Evolutionary conservation across 75 land plant species (phyloP), one percentile per base, ranked within the genome.

Genomic region (Sequoia sempervirens): DNA sequence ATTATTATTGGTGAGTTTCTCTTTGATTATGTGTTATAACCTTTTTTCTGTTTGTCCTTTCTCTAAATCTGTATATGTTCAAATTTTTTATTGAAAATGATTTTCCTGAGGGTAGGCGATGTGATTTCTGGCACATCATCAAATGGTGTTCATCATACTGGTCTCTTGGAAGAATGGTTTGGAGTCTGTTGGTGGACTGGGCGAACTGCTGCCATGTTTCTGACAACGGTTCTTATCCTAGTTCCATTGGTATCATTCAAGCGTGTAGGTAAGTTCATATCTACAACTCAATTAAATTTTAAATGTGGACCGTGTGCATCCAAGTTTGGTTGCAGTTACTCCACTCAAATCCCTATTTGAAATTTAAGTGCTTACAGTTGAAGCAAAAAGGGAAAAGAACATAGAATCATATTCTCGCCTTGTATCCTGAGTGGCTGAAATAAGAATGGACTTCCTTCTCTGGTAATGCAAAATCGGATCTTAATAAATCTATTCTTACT

Each of bases 131-230:
- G 98, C 75, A 91, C 94, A 69, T 83, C 91, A 41, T 89, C 92
- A 32, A 85, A 85, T 81, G 92, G 91, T 28, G 82, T 84, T 54
- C 94, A 95, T 83, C 95, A 97, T 87, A 86, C 90, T 37, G 98
- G 98, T 83, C 89, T 96, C 20, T 80, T 97, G 76, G 99, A 94
- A 83, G 94, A 95, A 37, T 96, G 98, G 98, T 92, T 91, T 88
- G 98, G 98, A 47, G 87, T 56, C 34, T 88, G 87, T 58, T 97
- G 99, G 98, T 97, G 98, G 98, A 97, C 90, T 89, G 92, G 91
- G 12, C 88, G 99, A 47, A 41, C 79, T 47, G 20, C 84, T 66
- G 89, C 87, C 41, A 85, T 88, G 75, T 70, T 87, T 70, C 72
- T 87, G 40, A 86, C 88, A 54, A 88, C 88, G 30, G 64, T 88